A percentile compares a stretch with the other conserved stretches of the same genome.
Conservation (phyloP, 2,329 filamentous ascomycete species). For the Aspergillus viridinutans region DNA sequence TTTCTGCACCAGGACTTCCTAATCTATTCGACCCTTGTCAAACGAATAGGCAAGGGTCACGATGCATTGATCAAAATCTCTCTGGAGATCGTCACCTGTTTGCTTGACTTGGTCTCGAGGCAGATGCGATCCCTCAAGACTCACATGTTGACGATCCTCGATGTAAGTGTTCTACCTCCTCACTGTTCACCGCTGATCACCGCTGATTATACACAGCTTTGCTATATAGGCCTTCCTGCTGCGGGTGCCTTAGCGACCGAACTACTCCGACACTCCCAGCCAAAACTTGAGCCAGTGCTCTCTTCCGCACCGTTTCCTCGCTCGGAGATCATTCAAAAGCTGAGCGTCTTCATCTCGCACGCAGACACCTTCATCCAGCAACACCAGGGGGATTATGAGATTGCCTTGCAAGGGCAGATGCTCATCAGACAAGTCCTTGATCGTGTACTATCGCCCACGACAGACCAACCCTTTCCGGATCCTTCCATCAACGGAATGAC, state of each 20-base stretch:
- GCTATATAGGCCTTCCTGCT: constrained; percentile 21
- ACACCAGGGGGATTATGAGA: constrained; percentile 11
- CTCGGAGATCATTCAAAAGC: constrained; percentile 19
- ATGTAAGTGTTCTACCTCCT: constrained; percentile 2
- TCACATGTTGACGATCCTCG: background rate
- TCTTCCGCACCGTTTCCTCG: constrained; percentile 10
- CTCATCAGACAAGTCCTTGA: constrained; percentile 15
- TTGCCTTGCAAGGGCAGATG: constrained; percentile 5
- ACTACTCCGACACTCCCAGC: constrained; percentile 17
- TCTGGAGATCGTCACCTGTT: constrained; percentile 1
- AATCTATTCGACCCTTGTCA: constrained; percentile 15
- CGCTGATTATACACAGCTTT: constrained; percentile 8
- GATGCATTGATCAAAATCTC: constrained; percentile 1
- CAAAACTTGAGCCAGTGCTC: background rate
- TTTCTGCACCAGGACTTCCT: constrained; percentile 19
- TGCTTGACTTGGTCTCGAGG: constrained; percentile 1
- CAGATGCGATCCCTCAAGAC: constrained; percentile 1
- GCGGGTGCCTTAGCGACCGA: constrained; percentile 18
- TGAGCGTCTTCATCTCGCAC: constrained; percentile 17
- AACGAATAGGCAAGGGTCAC: constrained; percentile 6
- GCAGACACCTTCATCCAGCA: constrained; percentile 8
- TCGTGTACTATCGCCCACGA: constrained; percentile 7
- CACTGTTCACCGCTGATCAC: background rate
- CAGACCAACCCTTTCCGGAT: background rate
- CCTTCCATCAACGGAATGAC: background rate